phyloP scores from a whole-genome alignment of 2,329 filamentous ascomycete species.

The Tolypocladium sp. region DNA sequence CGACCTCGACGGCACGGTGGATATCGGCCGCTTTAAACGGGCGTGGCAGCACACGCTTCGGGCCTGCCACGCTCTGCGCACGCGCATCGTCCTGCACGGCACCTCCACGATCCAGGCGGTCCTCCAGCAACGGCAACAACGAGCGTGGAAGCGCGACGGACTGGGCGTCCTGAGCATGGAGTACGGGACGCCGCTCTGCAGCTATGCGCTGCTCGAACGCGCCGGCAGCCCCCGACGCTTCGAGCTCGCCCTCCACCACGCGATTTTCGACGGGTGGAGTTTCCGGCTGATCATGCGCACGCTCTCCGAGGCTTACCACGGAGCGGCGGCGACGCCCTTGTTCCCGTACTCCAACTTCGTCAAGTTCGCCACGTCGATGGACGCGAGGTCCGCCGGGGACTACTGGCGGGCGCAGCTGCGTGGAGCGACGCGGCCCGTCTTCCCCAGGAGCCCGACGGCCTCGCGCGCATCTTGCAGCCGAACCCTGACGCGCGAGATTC shows the following conservation, averaged over 20 bases:
- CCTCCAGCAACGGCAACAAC: no score
- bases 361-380: no score
- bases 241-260: not conserved
- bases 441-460: not conserved
- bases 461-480: not conserved
- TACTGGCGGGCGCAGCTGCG: no score
- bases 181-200: not conserved
- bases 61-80: constrained; percentile 3
- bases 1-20: constrained; percentile 8
- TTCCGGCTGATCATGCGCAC: not conserved
- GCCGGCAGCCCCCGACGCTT: not conserved
- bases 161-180: not conserved
- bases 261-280: not conserved
- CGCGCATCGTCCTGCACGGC: constrained; percentile 2
- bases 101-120: not conserved
- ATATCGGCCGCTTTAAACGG: constrained; percentile 13
- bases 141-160: not conserved
- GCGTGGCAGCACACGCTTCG: constrained; percentile 14
- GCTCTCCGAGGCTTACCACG: no score
- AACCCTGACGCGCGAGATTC: no score
- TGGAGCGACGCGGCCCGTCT: no score
- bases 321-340: no score
- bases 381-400: no score
- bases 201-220: not conserved
- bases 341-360: no score